phyloP scores from a whole-genome alignment of 345 rosid genomes.

The Syzygium aqueum region DNA sequence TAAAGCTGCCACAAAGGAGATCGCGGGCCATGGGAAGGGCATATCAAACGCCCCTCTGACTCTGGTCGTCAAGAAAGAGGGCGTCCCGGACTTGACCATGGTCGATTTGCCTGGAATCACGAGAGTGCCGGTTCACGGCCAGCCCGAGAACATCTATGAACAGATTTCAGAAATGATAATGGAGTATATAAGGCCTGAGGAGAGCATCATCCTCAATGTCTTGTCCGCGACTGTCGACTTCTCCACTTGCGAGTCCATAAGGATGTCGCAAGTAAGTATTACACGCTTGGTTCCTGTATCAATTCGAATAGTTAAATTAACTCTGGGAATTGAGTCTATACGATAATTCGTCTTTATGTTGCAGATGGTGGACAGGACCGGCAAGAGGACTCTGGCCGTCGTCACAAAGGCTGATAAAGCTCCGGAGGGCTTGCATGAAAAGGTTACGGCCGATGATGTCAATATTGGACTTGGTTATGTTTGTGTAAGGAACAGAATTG shows the following conservation, averaged over 20 bases:
- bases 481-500: conserved; percentile 35
- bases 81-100: conserved; percentile 47
- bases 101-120: conserved; percentile 61
- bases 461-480: conserved; percentile 41
- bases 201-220: conserved; percentile 41
- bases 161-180: conserved; percentile 27
- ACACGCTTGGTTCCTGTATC: background rate
- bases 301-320: background rate
- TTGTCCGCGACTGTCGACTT: conserved; percentile 37
- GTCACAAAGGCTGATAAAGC: conserved; percentile 44
- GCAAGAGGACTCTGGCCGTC: conserved; percentile 39
- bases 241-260: conserved; percentile 41
- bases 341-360: background rate
- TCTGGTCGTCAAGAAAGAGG: conserved; percentile 30
- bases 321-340: background rate
- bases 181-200: conserved; percentile 34
- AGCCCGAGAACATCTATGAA: conserved; percentile 40
- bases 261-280: conserved; percentile 17
- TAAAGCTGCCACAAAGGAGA: conserved; percentile 25
- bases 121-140: conserved; percentile 39
- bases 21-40: conserved; percentile 39
- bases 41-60: conserved; percentile 32
- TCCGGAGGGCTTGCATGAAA: conserved; percentile 38
- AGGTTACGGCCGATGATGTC: conserved; percentile 40
- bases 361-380: conserved; percentile 27